A percentile compares a stretch with the other conserved stretches of the same genome.
phyloP scores from a whole-genome alignment of 352 stramenopile genomes.

The Pilasporangium apinafurcum region DNA sequence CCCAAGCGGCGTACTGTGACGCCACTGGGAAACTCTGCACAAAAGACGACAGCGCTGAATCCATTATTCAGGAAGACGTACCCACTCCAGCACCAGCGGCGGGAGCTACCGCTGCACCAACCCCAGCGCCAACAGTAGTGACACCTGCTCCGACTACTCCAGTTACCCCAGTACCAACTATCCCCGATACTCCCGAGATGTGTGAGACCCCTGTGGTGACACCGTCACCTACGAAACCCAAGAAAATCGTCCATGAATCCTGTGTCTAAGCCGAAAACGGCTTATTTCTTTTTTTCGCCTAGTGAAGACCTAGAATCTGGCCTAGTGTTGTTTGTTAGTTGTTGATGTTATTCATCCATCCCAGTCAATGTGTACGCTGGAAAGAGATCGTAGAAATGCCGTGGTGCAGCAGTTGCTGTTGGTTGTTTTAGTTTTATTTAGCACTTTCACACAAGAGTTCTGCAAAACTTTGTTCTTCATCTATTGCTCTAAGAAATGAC shows the following conservation, averaged over 20 bases:
- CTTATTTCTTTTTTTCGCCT: background rate
- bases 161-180: too few relatives aligned
- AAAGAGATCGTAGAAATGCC: background rate
- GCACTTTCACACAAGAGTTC: too few relatives aligned
- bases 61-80: conserved; percentile 1
- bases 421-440: too few relatives aligned
- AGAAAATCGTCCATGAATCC: conserved; percentile 5
- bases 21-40: conserved; percentile 22
- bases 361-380: background rate
- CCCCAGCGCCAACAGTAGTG: background rate
- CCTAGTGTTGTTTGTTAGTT: too few relatives aligned
- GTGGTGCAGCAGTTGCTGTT: too few relatives aligned
- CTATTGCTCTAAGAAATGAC: conserved; percentile 64
- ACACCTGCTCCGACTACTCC: conserved; percentile 3
- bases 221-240: background rate
- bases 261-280: conserved; percentile 1
- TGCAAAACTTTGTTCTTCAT: too few relatives aligned
- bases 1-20: conserved; percentile 21
- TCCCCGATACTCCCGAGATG: too few relatives aligned
- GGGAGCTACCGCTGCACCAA: background rate
- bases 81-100: conserved; percentile 1
- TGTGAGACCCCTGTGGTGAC: too few relatives aligned
- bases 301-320: too few relatives aligned
- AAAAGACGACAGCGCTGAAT: conserved; percentile 3
- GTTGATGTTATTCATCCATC: too few relatives aligned